Conservation (phyloP, 768 basidiomycete species). For the Strobilomyces confusus region DNA sequence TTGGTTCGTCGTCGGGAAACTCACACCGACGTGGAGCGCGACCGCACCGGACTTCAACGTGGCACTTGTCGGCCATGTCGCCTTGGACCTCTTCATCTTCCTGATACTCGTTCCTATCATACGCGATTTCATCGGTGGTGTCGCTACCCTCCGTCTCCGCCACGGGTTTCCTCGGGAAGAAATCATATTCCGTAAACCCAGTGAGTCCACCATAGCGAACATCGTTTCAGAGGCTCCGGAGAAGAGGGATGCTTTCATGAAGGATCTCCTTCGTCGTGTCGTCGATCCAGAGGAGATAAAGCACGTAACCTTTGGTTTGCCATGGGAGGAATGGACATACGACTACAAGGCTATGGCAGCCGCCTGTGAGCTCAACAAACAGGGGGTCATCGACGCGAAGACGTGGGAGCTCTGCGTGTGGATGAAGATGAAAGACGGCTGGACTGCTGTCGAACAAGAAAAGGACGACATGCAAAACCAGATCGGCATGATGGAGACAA, state of each 20-base stretch:
- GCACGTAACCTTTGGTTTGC: conserved; percentile 21
- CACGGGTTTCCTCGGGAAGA: conserved; percentile 28
- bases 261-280: conserved; percentile 26
- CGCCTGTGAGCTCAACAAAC: conserved; percentile 20
- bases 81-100: conserved; percentile 27
- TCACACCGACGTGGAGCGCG: conserved; percentile 11
- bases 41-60: conserved; percentile 13
- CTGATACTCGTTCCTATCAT: conserved; percentile 23
- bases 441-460: conserved; percentile 29
- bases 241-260: conserved; percentile 24
- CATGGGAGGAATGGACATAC: conserved; percentile 33
- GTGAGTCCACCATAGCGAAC: conserved; percentile 22
- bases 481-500: conserved; percentile 28
- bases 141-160: conserved; percentile 20
- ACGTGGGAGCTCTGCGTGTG: conserved; percentile 32
- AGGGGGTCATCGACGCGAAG: conserved; percentile 17
- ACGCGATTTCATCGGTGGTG: conserved; percentile 19
- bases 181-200: conserved; percentile 31
- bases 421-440: conserved; percentile 29
- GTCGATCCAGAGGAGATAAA: conserved; percentile 30
- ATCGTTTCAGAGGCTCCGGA: conserved; percentile 23
- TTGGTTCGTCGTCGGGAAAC: conserved; percentile 22
- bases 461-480: conserved; percentile 20
- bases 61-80: conserved; percentile 23
- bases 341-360: conserved; percentile 29